A percentile compares a stretch with the other conserved stretches of the same genome.
Evolutionary conservation across 2,329 filamentous ascomycete genomes (phyloP).

Genomic region (Pseudogymnoascus sp.): DNA sequence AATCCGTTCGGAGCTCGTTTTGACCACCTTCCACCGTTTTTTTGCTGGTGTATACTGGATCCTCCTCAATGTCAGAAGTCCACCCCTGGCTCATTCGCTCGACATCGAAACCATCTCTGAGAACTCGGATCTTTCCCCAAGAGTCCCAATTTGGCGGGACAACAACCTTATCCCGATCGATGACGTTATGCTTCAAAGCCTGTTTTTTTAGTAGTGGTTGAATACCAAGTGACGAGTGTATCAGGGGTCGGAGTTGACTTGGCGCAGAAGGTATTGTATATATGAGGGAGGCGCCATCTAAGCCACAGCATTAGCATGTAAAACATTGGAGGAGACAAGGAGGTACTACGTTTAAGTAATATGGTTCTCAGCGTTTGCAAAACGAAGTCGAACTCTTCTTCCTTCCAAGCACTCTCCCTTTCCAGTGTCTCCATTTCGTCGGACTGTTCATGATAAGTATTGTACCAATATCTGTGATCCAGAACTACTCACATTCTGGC

Average conservation of each 20-base stretch:
- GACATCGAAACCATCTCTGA: slow-evolving; percentile 86
- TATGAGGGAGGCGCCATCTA: slow-evolving; percentile 76
- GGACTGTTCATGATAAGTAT: slow-evolving; percentile 17
- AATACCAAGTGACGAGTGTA: slow-evolving; percentile 81
- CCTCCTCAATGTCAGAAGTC: slow-evolving; percentile 70
- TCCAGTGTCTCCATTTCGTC: slow-evolving; percentile 66
- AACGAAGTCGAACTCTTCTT: slow-evolving; percentile 93
- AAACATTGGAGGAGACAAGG: neutral
- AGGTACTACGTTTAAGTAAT: slow-evolving; percentile 66
- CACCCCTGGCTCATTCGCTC: slow-evolving; percentile 79
- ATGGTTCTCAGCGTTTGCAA: slow-evolving; percentile 87
- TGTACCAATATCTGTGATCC: slow-evolving; percentile 15
- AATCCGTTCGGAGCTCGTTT: slow-evolving; percentile 12
- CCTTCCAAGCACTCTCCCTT: slow-evolving; percentile 85
- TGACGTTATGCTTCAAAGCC: slow-evolving; percentile 79
- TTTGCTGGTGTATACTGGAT: slow-evolving; percentile 33
- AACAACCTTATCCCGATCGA: slow-evolving; percentile 87
- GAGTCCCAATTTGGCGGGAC: slow-evolving; percentile 98
- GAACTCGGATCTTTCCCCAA: slow-evolving; percentile 90
- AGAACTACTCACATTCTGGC: slow-evolving; percentile 65
- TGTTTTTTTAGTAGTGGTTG: slow-evolving; percentile 73
- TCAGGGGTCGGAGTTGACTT: slow-evolving; percentile 68
- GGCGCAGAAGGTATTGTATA: slow-evolving; percentile 72
- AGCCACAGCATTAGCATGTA: slow-evolving; percentile 16
- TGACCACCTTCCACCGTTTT: slow-evolving; percentile 19